Base-by-base conservation (phyloP, 169 alveolate species). In the Plasmodium cynomolgi region DNA sequence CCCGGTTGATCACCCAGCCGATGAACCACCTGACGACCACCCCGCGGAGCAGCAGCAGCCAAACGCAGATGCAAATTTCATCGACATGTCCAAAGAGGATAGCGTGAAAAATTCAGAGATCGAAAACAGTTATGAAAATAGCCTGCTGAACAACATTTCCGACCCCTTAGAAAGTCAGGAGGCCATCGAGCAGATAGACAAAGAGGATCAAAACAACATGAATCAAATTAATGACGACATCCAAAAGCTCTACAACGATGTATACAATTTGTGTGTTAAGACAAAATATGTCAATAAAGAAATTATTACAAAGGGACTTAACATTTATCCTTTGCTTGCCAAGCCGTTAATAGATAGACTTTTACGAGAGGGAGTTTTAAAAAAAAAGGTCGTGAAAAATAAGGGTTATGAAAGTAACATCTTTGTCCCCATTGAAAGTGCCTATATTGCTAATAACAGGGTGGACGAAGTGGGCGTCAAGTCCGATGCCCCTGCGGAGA, bases 351-450 rank as follows among this genome's bases (percentile, higher is more conserved):
- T 91, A 81, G 79, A 80, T 47, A 80, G 95, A 91, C 58, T 91
- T 44, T 44, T 91, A 11, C 82, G 83, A 68, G 95, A 91, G 75
- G 91, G 84, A 1, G 84, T 81, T 33, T 13, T 91, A 29, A 68
- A 81, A 68, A 82, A 91, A 41, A 91, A 91, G 50, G 3, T 81
- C 20, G 58, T 81, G 41, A 91, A 91, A 91, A 80, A 81, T 71
- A 91, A 91, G 54, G 95, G 95, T 31, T 91, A 91, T 44, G 95
- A 91, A 81, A 91, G 95, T 56, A 81, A 62, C 37, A 44, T 91
- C 29, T 91, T 50, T 91, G 84, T 81, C n/a, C 95, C 92, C 13
- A 56, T 88, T 7, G 83, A 88, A 56, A 58, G 31, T 23, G 47
- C 7, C 44, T 88, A 62, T 44, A 47, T 75, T 11, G 41, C 23